Base-by-base conservation (phyloP, 2,329 filamentous ascomycete species). In the Botrytis sinoallii region DNA sequence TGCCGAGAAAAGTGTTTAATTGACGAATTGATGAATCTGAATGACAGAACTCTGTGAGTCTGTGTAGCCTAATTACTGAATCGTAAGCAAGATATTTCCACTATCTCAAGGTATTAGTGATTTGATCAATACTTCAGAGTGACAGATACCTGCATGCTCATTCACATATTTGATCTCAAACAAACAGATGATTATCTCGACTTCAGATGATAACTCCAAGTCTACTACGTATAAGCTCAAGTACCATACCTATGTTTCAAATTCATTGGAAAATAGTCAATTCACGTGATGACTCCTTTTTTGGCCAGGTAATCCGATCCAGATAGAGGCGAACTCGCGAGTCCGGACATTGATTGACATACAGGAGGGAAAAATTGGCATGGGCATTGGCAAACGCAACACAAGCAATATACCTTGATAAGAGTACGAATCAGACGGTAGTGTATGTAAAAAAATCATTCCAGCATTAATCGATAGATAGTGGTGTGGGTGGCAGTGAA, bases 31-130 rank as follows among this genome's bases (percentile, higher is more conserved):
- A n/a, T 59, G 38, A 32, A 5, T 60, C 32, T 61, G 46, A 61
- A 65, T 48, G 61, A 52, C 10, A 38, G 66, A n/a, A 68, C 52
- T 64, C 71, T 70, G 70, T 76, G 77, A 68, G 46, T 64, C 71
- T 70, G 70, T 76, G 77, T 25, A 73, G 76, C 75, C 75, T 79
- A 76, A 69, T 60, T 32, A 35, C 46, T 16, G 35, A 66, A 48
- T 42, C 57, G 60, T 72, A 40, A 70, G 57, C 57, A 73, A 63
- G 59, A 70, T 52, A 61, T 38, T 69, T 57, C 48, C 20, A 57
- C 66, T 69, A 42, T 42, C 66, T 57, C 48, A 29, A 42, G 9
- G 9, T 25, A 57, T 68, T 35, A 61, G 52, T 60, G 38, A 46
- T 8, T 38, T 32, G 52, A 70, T 70, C 67, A 35, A 29, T 57